Evolutionary conservation across 345 rosid species (phyloP).

Genomic region (Anacardium occidentale): DNA sequence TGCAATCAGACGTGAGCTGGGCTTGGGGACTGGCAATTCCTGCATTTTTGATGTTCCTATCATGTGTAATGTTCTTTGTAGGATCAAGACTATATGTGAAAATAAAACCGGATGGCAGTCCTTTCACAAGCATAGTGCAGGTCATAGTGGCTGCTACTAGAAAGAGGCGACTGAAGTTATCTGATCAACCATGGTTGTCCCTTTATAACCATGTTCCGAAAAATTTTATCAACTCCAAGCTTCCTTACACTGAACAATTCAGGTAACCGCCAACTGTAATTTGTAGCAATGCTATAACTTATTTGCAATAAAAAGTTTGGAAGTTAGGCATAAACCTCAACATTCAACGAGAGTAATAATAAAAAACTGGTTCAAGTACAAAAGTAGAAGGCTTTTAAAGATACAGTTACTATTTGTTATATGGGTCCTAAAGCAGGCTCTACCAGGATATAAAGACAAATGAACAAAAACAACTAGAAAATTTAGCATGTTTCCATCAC

Average conservation of each 20-base stretch:
- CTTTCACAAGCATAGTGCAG: constrained; percentile 28
- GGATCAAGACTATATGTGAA: constrained; percentile 42
- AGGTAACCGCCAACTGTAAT: constrained; percentile 25
- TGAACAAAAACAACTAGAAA: too few relatives aligned
- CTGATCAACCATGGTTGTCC: constrained; percentile 40
- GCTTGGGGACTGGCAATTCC: constrained; percentile 53
- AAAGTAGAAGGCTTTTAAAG: not conserved
- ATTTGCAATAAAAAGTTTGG: too few relatives aligned
- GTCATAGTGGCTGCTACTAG: constrained; percentile 51
- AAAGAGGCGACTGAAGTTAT: constrained; percentile 48
- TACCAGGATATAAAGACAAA: too few relatives aligned
- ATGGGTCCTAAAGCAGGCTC: too few relatives aligned
- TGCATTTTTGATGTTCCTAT: constrained; percentile 41
- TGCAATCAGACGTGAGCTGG: constrained; percentile 63
- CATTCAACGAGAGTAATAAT: not conserved
- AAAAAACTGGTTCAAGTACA: not conserved
- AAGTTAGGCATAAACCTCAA: too few relatives aligned
- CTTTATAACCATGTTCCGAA: constrained; percentile 35
- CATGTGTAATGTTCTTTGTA: constrained; percentile 36
- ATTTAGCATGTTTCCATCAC: too few relatives aligned
- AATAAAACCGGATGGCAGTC: constrained; percentile 46
- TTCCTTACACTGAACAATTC: constrained; percentile 42
- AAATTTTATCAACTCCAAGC: constrained; percentile 36
- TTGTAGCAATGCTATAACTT: too few relatives aligned
- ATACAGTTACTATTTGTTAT: too few relatives aligned